Evolutionary conservation across 345 rosid genomes (phyloP), one percentile per base, ranked within the genome.

Genomic region (Salix suchowensis): DNA sequence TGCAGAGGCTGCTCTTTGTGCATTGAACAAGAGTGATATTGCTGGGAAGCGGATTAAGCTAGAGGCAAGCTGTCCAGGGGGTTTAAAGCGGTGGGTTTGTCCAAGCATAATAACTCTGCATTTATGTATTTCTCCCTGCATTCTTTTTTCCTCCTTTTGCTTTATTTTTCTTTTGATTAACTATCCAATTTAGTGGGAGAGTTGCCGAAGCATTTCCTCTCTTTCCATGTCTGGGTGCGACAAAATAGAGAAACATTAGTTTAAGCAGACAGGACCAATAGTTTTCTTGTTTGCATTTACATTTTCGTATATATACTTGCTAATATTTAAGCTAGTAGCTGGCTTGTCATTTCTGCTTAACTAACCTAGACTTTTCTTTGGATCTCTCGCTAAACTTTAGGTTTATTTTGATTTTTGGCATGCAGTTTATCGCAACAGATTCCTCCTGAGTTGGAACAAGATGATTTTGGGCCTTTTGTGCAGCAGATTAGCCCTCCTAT

Each of bases 21-120:
- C 89, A 58, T 82, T 91, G 80, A 83, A 90, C 77, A 83, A 88
- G 82, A 84, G 85, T 48, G 87, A 88, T 82, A 87, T 92, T 84
- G 88, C 91, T 70, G 95, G 97, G 76, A 94, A 85, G 88, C 90
- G 77, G 84, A 89, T 92, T 76, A 88, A 84, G 75, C 89, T 94
- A 78, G 92, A 87, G 79, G 83, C 87, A 72, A 79, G 89, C 80
- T 79, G 36, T 76, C 84, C 85, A 70, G 91, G 89, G 78, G 84
- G 88, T 82, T 64, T 81, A 72, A 86, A 87, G 84, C 77, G 86
- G 88, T 80, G 28, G 82, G 83, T 75, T 37, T 21, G 28, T 70
- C 70, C 54, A 65, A 58, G 34, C 24, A 14, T 48, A 54, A 39
- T 28, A 50, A 54, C 26, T 78, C 52, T 69, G 28, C 42, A 28